Conservation (phyloP, 169 alveolate species). For the Blepharisma undulans region DNA sequence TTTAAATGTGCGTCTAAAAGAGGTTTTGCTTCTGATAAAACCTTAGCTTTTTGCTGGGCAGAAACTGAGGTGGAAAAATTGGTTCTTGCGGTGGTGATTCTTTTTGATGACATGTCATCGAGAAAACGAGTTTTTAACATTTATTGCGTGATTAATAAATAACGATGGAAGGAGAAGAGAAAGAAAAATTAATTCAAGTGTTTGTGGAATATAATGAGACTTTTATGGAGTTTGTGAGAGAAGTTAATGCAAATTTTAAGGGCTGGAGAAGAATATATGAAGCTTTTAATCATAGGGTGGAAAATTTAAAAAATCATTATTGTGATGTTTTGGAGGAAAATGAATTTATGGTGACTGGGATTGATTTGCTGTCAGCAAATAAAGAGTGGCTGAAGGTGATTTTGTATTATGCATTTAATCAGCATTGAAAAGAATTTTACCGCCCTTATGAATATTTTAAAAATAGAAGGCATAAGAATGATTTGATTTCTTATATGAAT, state of each 20-base stretch:
- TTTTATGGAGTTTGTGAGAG: background rate
- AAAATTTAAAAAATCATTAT: background rate
- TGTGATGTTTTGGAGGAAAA: background rate
- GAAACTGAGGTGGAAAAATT: conserved; percentile 8
- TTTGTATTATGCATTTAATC: background rate
- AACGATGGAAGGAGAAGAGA: background rate
- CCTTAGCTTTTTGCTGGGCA: background rate
- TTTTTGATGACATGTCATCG: background rate
- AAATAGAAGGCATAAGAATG: background rate
- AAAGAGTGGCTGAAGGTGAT: background rate
- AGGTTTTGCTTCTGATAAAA: conserved; percentile 12
- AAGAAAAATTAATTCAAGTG: background rate
- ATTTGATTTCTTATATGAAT: background rate
- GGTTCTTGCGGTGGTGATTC: background rate
- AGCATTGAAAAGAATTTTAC: background rate
- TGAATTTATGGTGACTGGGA: background rate
- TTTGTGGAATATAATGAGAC: background rate
- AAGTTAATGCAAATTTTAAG: background rate
- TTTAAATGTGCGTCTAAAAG: conserved; percentile 29
- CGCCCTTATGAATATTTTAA: background rate
- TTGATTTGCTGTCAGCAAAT: background rate
- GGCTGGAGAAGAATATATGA: background rate
- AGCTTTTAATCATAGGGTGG: background rate
- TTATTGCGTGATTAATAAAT: background rate
- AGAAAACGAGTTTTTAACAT: background rate